Conservation (phyloP, 352 stramenopile species). For the Pilasporangium apinafurcum region DNA sequence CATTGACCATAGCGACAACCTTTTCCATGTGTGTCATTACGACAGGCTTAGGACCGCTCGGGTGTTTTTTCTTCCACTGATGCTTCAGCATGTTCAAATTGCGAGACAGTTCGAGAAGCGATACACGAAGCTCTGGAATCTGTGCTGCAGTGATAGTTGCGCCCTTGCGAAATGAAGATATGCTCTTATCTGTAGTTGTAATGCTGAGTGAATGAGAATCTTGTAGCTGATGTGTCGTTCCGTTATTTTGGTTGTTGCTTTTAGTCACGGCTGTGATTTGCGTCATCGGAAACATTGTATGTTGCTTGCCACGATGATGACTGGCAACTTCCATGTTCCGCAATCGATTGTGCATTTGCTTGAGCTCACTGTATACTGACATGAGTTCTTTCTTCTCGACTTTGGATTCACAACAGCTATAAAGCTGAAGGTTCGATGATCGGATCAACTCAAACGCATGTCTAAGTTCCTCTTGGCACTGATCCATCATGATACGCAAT, state of each 20-base stretch:
- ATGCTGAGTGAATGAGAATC: slow-evolving; percentile 2
- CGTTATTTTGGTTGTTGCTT: not conserved
- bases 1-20: slow-evolving; percentile 53
- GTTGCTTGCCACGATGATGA: slow-evolving; percentile 1
- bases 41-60: slow-evolving; percentile 34
- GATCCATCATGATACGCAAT: slow-evolving; percentile 47
- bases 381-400: slow-evolving; percentile 42
- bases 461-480: slow-evolving; percentile 64
- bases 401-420: slow-evolving; percentile 59
- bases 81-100: slow-evolving; percentile 68
- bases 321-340: slow-evolving; percentile 15
- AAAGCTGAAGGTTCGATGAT: slow-evolving; percentile 58
- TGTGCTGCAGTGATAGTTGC: slow-evolving; percentile 24
- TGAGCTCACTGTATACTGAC: slow-evolving; percentile 42
- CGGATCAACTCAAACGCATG: slow-evolving; percentile 59
- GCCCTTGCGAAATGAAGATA: not conserved
- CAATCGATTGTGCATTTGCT: slow-evolving; percentile 30
- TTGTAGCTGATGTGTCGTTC: not conserved
- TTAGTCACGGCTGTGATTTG: too few species aligned
- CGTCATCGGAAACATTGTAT: not conserved
- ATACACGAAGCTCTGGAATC: slow-evolving; percentile 63
- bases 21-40: slow-evolving; percentile 69
- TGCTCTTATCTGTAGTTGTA: slow-evolving; percentile 1
- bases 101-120: slow-evolving; percentile 58
- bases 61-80: slow-evolving; percentile 42